Base-by-base conservation (phyloP, 1,139 yeast genomes). In the Scheffersomyces segobiensis region DNA sequence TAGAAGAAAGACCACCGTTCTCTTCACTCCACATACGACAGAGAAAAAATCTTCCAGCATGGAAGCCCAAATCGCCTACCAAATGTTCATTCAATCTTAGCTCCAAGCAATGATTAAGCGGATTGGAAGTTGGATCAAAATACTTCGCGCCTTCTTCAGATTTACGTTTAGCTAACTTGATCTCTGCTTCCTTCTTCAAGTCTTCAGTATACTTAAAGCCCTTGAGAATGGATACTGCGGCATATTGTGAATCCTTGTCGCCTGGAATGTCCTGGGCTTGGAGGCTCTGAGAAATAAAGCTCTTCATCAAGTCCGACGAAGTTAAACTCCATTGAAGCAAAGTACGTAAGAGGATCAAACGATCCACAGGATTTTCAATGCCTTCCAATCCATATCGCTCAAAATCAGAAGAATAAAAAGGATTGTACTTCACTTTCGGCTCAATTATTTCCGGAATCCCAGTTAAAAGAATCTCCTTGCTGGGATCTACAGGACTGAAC, bases 251-350 rank as follows among this genome's bases (percentile, higher is more conserved):
- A 52, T 80, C 84, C 58, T 78, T 79, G 52, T 78, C 83, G 1
- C 82, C 82, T 0, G 82, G 77, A 5, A 79, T 62, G 59, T 81
- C 85, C 59, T 79, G 84, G 21, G 68, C 64, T 52, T 72, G 77
- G 3, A 76, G 56, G 39, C 65, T 67, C 14, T 62, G 67, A 12
- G 68, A 60, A n/a, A 85, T 72, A 52, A 72, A 76, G 5, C 70
- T 62, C 62, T 77, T 84, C 5, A 85, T 72, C 3, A 68, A 65
- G 20, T 80, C 82, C 0, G 87, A 83, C 12, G 78, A 68, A 0
- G 80, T 65, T 3, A 81, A 63, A 46, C 82, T 72, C 89, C 89
- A 86, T 58, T 80, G 82, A 0, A 76, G 74, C 59, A 86, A 68
- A 0, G 80, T 70, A 52, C 85, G 75, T 22, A 86, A 60, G 63